Percentiles rank a stretch among this genome's conserved stretches.
phyloP scores from a whole-genome alignment of 2,329 filamentous ascomycete species.

The Chaetomiaceae sp. region DNA sequence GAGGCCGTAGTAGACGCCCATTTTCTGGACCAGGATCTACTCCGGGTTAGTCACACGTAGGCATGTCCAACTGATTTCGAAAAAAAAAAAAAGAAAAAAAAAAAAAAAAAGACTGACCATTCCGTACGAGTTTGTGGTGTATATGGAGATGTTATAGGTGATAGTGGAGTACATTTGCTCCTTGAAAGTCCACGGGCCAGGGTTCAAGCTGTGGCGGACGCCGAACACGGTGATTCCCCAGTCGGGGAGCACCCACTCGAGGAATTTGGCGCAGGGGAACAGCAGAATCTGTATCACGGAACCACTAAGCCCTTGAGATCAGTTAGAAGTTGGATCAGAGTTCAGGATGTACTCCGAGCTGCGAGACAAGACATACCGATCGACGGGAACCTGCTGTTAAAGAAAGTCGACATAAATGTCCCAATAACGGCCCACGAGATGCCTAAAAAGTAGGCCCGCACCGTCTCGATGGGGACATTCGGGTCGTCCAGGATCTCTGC shows the following conservation, averaged over 20 bases:
- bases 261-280: constrained; percentile 41
- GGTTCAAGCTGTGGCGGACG: constrained; percentile 37
- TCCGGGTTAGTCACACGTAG: background rate
- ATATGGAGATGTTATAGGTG: constrained; percentile 35
- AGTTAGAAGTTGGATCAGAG: background rate
- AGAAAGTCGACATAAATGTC: constrained; percentile 38
- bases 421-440: constrained; percentile 37
- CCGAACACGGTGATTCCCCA: constrained; percentile 40
- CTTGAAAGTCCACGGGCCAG: constrained; percentile 39
- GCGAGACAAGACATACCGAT: constrained; percentile 33
- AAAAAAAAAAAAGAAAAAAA: background rate
- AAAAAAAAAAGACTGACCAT: constrained; percentile 21
- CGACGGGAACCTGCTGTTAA: constrained; percentile 37
- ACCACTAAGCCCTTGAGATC: constrained; percentile 28
- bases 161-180: constrained; percentile 41
- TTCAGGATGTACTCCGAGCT: too few species aligned
- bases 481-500: constrained; percentile 34
- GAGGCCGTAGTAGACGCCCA: constrained; percentile 38
- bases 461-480: constrained; percentile 36
- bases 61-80: background rate
- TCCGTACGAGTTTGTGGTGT: constrained; percentile 33
- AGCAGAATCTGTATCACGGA: constrained; percentile 43
- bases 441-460: constrained; percentile 40
- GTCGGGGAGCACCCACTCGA: constrained; percentile 41
- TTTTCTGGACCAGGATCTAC: constrained; percentile 31